A percentile compares a stretch with the other conserved stretches of the same genome.
These are phyloP conservation scores for Euphorbia tirucalli DNA, from an alignment of 345 rosid species.

Conservation along the genomic window DNA sequence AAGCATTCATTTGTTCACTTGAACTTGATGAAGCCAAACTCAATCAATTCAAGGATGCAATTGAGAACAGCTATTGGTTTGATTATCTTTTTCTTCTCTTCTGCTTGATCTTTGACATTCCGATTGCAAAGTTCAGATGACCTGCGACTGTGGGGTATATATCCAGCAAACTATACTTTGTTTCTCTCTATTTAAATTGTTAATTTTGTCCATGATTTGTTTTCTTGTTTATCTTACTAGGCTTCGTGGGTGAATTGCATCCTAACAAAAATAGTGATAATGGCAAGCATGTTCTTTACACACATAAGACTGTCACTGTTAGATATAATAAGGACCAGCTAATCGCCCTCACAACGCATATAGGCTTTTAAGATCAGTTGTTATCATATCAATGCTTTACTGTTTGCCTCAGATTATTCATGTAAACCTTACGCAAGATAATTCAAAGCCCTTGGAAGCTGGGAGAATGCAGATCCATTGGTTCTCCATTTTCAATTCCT, in stretches of 20 bases:
- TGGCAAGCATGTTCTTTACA: slow-evolving; percentile 70
- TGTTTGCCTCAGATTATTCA: slow-evolving; percentile 63
- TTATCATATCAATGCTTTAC: slow-evolving; percentile 12
- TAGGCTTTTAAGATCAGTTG: not conserved
- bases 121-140: slow-evolving; percentile 68
- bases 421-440: slow-evolving; percentile 80
- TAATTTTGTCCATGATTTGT: slow-evolving; percentile 11
- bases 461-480: slow-evolving; percentile 88
- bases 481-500: slow-evolving; percentile 95
- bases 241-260: slow-evolving; percentile 82
- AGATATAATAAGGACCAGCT: slow-evolving; percentile 86
- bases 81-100: slow-evolving; percentile 34
- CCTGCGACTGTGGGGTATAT: slow-evolving; percentile 90
- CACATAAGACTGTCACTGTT: slow-evolving; percentile 66
- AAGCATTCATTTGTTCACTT: slow-evolving; percentile 52
- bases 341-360: slow-evolving; percentile 21
- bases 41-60: slow-evolving; percentile 80
- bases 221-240: slow-evolving; percentile 38
- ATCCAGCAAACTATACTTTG: slow-evolving; percentile 3
- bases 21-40: slow-evolving; percentile 65
- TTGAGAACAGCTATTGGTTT: slow-evolving; percentile 87
- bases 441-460: slow-evolving; percentile 65
- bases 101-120: slow-evolving; percentile 23
- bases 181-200: slow-evolving; percentile 4
- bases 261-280: slow-evolving; percentile 75